phyloP scores from a whole-genome alignment of 2,329 filamentous ascomycete genomes.

The Phialemoniopsis sp. region DNA sequence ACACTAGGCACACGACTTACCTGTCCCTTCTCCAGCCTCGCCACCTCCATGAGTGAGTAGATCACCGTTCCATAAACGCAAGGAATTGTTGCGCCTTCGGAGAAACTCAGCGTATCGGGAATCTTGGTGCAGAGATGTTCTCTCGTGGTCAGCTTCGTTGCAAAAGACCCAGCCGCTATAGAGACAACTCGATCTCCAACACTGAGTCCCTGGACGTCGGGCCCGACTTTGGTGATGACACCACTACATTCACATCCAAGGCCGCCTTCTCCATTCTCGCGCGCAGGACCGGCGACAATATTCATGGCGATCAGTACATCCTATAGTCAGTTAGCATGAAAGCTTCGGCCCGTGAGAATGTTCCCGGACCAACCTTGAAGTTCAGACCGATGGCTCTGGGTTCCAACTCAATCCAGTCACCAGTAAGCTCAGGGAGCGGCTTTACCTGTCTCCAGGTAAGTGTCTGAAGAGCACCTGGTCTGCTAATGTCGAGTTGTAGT shows the following conservation, averaged over 20 bases:
- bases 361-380: conserved; percentile 8
- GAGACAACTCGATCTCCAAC: conserved; percentile 16
- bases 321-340: neutral
- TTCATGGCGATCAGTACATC: conserved; percentile 28
- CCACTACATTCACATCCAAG: conserved; percentile 28
- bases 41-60: conserved; percentile 29
- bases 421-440: no score
- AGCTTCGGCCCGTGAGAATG: conserved; percentile 5
- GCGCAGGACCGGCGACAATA: conserved; percentile 26
- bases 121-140: conserved; percentile 12
- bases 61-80: conserved; percentile 33
- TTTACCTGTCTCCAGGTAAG: neutral
- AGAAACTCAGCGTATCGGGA: conserved; percentile 19
- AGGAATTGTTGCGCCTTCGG: conserved; percentile 19
- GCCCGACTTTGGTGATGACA: conserved; percentile 21
- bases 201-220: conserved; percentile 9
- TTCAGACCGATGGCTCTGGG: conserved; percentile 1
- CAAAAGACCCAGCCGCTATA: conserved; percentile 1
- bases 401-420: no score
- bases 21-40: conserved; percentile 17
- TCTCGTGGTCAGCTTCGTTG: neutral
- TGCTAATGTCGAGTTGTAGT: neutral
- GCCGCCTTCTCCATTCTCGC: conserved; percentile 16
- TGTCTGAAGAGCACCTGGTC: neutral
- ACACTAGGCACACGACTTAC: no score